Base-by-base conservation (phyloP, 768 basidiomycete genomes). In the Xerocomellus amylosporus region DNA sequence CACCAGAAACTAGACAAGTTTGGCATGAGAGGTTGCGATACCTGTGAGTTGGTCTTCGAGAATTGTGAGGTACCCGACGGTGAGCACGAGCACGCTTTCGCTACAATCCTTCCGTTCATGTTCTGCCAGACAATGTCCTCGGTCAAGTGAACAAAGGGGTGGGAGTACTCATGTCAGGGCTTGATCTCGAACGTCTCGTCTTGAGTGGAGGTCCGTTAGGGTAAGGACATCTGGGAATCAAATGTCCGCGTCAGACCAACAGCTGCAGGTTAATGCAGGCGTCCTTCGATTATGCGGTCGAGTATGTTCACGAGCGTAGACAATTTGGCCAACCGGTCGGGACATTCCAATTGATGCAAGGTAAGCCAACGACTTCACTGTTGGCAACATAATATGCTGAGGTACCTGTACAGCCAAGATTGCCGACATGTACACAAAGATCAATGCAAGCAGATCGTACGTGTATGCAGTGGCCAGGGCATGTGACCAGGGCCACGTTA, bases 261-360 rank as follows among this genome's bases (percentile, higher is more conserved):
- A 41, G 36, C 22, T 37, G 13, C 57, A 92, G 90, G 28, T 78
- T 96, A 53, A 93, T 93, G 91, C 93, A 95, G 71, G 87, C 91
- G 8, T 92, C 95, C 5, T 93, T 96, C 64, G 93, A 97, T 69
- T 77, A 86, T 58, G 87, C 90, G 10, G 78, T 93, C 8, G 86
- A 88, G 64, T 97, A 97, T 67, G 81, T 93, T n/a, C 95, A 98
- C 66, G 87, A 94, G 51, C 81, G 95, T 58, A 84, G 92, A 71
- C 95, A 98, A 67, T 98, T 98, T 61, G 91, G 87, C 36, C 83
- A 83, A 63, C 85, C 87, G 10, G 79, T 98, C 40, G 95, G 90
- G 20, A 88, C 88, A 33, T 96, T 97, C 78, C 94, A 97, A 71
- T 68, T 97, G 53, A 97, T 98, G 90, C 95, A 97, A 82, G 94